These are phyloP conservation scores for Suillus americanus DNA, from an alignment of 768 basidiomycete genomes.

Conservation along the genomic window DNA sequence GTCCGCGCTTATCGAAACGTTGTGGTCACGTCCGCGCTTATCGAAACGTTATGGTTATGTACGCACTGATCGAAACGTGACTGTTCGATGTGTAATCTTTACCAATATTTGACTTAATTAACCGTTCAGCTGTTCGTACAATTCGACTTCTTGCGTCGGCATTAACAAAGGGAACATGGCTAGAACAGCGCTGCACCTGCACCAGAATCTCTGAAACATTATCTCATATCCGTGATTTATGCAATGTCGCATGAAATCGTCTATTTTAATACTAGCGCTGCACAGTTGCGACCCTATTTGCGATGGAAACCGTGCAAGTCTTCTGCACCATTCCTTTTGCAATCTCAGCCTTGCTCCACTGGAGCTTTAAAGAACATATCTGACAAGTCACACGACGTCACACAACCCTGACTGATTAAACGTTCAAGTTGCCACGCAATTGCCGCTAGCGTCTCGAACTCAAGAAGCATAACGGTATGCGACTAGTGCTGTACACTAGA, in stretches of 20 bases:
- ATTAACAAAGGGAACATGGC: background rate
- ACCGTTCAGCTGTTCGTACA: background rate
- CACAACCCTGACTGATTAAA: too few species aligned
- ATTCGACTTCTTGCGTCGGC: background rate
- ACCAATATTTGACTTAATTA: too few species aligned
- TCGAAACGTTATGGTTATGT: too few species aligned
- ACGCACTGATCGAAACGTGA: too few species aligned
- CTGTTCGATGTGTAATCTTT: background rate
- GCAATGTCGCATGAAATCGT: background rate
- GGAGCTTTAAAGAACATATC: background rate
- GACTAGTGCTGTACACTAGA: background rate
- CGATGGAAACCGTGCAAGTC: background rate
- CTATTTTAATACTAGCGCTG: background rate
- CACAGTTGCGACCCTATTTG: background rate
- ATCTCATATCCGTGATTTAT: background rate
- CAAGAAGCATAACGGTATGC: background rate
- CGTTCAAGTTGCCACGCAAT: too few species aligned
- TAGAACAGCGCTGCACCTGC: background rate
- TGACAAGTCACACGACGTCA: background rate
- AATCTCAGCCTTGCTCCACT: background rate
- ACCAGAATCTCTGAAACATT: background rate
- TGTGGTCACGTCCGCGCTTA: background rate
- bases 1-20: too few species aligned
- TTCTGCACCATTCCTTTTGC: background rate
- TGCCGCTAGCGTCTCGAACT: background rate